Evolutionary conservation across 1,284 basidiomycete genomes (phyloP).

Genomic region (Malassezia psittaci): DNA sequence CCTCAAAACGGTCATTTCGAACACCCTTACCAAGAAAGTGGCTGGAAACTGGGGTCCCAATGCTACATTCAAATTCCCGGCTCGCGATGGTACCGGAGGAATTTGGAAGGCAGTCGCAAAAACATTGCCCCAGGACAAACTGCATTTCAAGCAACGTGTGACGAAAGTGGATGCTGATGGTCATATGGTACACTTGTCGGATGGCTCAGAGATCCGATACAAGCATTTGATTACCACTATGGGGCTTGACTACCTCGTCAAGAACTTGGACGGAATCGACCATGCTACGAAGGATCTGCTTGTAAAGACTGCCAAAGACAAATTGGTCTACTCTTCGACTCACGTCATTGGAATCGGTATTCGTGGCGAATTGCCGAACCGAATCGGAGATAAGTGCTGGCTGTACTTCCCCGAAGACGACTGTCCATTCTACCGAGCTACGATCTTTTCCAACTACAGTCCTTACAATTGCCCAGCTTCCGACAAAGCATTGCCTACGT

Average conservation of each 20-base stretch:
- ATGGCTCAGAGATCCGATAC: slow-evolving; percentile 51
- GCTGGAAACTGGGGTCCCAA: slow-evolving; percentile 55
- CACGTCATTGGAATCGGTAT: slow-evolving; percentile 54
- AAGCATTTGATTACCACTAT: slow-evolving; percentile 52
- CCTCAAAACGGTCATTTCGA: slow-evolving; percentile 52
- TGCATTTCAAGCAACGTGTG: slow-evolving; percentile 49
- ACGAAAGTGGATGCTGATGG: slow-evolving; percentile 49
- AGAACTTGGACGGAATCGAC: slow-evolving; percentile 47
- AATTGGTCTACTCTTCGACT: slow-evolving; percentile 51
- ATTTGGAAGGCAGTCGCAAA: slow-evolving; percentile 54
- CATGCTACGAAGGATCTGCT: slow-evolving; percentile 48
- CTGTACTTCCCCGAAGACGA: slow-evolving; percentile 52
- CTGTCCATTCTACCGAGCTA: slow-evolving; percentile 54
- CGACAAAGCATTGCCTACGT: slow-evolving; percentile 49
- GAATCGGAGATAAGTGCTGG: slow-evolving; percentile 54
- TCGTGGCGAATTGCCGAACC: slow-evolving; percentile 51
- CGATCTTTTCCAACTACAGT: slow-evolving; percentile 55
- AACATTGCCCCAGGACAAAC: slow-evolving; percentile 49
- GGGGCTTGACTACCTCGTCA: slow-evolving; percentile 50
- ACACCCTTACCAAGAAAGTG: slow-evolving; percentile 52
- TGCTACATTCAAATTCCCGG: slow-evolving; percentile 54
- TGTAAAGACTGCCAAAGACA: slow-evolving; percentile 48
- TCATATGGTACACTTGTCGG: slow-evolving; percentile 49
- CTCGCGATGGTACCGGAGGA: slow-evolving; percentile 52
- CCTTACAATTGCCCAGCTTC: slow-evolving; percentile 52